Evolutionary conservation across 768 basidiomycete genomes (phyloP).

Genomic region (Suillus placidus): DNA sequence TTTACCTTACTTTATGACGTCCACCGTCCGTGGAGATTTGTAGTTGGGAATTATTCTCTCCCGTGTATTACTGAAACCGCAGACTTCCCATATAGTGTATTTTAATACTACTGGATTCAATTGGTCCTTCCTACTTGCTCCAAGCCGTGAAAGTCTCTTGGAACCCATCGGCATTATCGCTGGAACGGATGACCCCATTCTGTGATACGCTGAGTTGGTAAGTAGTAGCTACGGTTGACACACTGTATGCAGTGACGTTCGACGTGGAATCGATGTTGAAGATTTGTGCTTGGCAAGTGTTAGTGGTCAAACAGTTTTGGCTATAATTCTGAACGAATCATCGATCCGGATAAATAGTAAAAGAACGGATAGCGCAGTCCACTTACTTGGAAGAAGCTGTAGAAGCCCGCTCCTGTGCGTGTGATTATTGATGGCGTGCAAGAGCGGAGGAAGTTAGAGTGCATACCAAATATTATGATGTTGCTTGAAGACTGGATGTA

Average conservation of each 20-base stretch:
- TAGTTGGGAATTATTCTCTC: background rate
- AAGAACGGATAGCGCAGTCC: no score
- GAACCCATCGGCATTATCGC: slow-evolving; percentile 47
- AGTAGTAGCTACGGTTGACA: slow-evolving; percentile 51
- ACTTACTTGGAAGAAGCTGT: slow-evolving; percentile 54
- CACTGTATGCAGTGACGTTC: slow-evolving; percentile 44
- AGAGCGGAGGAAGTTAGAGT: slow-evolving; percentile 7
- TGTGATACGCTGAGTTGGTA: slow-evolving; percentile 43
- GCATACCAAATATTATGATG: slow-evolving; percentile 47
- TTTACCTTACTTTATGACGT: background rate
- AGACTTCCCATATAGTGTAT: background rate
- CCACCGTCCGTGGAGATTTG: background rate
- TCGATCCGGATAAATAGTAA: slow-evolving; percentile 3
- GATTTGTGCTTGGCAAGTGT: slow-evolving; percentile 47
- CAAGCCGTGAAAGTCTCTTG: slow-evolving; percentile 43
- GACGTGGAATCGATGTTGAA: slow-evolving; percentile 45
- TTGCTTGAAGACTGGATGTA: slow-evolving; percentile 42
- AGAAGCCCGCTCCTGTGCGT: slow-evolving; percentile 47
- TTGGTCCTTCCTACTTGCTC: slow-evolving; percentile 14
- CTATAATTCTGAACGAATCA: slow-evolving; percentile 39
- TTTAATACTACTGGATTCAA: background rate
- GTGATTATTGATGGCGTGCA: slow-evolving; percentile 8
- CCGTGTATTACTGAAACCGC: background rate
- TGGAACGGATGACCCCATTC: slow-evolving; percentile 38
- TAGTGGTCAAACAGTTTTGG: slow-evolving; percentile 39